phyloP scores from a whole-genome alignment of 2,329 filamentous ascomycete genomes.

The Lecanicillium sp. region DNA sequence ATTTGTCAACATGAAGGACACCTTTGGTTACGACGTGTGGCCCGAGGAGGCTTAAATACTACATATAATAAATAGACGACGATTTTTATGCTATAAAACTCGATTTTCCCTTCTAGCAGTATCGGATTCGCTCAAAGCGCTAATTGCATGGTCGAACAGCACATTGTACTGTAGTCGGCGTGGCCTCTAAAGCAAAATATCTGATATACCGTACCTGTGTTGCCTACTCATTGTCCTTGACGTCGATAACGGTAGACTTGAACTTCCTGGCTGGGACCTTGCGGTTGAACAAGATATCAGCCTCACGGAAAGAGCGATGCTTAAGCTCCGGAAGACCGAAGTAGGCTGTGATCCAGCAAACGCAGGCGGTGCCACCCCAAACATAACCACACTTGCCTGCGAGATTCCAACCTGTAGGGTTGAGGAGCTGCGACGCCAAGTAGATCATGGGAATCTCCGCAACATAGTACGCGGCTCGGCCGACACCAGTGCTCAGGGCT shows the following conservation, averaged over 20 bases:
- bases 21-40: conserved; percentile 67
- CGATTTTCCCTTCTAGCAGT: too few species aligned
- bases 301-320: conserved; percentile 34
- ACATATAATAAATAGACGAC: too few species aligned
- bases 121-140: too few species aligned
- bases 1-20: conserved; percentile 78
- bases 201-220: not conserved
- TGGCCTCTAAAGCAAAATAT: not conserved
- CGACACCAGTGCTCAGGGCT: conserved; percentile 27
- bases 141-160: too few species aligned
- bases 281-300: conserved; percentile 35
- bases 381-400: conserved; percentile 38
- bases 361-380: conserved; percentile 33
- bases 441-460: conserved; percentile 32
- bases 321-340: conserved; percentile 37
- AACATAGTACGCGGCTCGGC: conserved; percentile 31
- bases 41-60: conserved; percentile 43
- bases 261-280: conserved; percentile 32
- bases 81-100: too few species aligned
- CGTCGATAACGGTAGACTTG: conserved; percentile 32
- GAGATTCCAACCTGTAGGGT: conserved; percentile 29
- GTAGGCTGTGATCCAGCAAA: conserved; percentile 31
- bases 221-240: conserved; percentile 30
- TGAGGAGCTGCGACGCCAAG: conserved; percentile 29
- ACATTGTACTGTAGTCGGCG: too few species aligned